A percentile compares a stretch with the other conserved stretches of the same genome.
Evolutionary conservation across 331 rosid species (phyloP).

Genomic region (Ulmus americana): DNA sequence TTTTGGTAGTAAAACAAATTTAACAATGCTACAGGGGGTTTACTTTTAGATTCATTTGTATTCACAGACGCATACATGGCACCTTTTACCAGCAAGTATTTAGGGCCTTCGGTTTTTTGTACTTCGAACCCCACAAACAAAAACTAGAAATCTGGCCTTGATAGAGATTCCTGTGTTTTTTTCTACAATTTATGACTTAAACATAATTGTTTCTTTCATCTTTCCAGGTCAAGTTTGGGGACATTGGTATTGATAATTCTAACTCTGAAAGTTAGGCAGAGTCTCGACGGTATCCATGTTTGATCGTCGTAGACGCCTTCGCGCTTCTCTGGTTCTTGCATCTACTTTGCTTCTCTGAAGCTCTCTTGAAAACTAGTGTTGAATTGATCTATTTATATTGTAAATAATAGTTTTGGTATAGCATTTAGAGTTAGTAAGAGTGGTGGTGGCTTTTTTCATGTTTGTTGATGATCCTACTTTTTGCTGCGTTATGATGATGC

Average conservation of each 20-base stretch:
- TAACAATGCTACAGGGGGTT: background rate
- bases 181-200: background rate
- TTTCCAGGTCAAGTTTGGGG: conserved; percentile 82
- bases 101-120: too few relatives aligned
- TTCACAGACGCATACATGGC: too few relatives aligned
- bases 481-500: conserved; percentile 4
- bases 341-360: background rate
- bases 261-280: conserved; percentile 71
- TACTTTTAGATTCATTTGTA: too few relatives aligned
- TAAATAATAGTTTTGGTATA: conserved; percentile 50
- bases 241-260: conserved; percentile 78
- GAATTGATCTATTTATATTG: conserved; percentile 1
- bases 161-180: conserved; percentile 3
- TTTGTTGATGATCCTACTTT: conserved; percentile 15
- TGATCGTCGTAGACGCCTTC: conserved; percentile 17
- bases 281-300: conserved; percentile 44
- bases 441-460: conserved; percentile 43
- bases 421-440: conserved; percentile 57
- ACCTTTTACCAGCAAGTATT: too few relatives aligned
- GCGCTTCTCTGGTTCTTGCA: background rate
- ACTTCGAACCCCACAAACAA: too few relatives aligned
- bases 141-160: too few relatives aligned
- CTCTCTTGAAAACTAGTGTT: background rate
- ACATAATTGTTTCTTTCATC: background rate
- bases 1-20: background rate